Evolutionary conservation across 495 filamentous ascomycete species (phyloP), one percentile per base, ranked within the genome.

Genomic region (Hyaloscypha finlandica): DNA sequence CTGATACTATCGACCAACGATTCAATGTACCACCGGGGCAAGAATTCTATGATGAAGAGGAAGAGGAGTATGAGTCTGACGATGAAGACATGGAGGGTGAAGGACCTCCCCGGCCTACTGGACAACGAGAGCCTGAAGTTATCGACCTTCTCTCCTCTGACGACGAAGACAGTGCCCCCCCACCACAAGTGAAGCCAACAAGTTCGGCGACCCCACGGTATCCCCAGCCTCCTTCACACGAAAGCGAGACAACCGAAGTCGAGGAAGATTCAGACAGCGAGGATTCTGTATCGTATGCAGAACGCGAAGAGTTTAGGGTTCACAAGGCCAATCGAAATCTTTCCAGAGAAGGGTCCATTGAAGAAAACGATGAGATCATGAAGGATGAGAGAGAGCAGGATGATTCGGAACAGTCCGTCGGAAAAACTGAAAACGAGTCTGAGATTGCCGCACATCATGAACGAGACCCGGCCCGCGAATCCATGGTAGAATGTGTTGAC

Each of bases 71-170:
- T 52, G 45, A 59, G 6, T 64, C 25, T n/a, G 68, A 66, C 22
- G 65, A 56, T n/a, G 68, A 73, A 37, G 67, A 70, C 51, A 52
- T 54, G 29, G 64, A 59, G 25, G 67, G 67, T 33, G 55, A 55
- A 12, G 25, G 6, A n/a, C 61, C 42, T 67, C 39, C 56, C 32
- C 32, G 62, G 57, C 16, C 70, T 30, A 12, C 57, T 20, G 55
- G 64, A 25, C 64, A 63, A 39, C 67, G 45, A 19, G 66, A 68
- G 8, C 76, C 77, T 0, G 75, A 76, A n/a, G 72, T 77, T 6
- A 79, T 79, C 33, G 73, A 74, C 45, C 53, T 79, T 6, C 66
- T 80, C 19, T 79, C 78, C 1, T 77, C 77, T 32, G 75, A 76
- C 16, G 77, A 79, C 31, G 78, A 80, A 22, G 78, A 75, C 39